Conservation (phyloP, 192 early-diverging fungal species). For the Cetraspora pellucida region DNA sequence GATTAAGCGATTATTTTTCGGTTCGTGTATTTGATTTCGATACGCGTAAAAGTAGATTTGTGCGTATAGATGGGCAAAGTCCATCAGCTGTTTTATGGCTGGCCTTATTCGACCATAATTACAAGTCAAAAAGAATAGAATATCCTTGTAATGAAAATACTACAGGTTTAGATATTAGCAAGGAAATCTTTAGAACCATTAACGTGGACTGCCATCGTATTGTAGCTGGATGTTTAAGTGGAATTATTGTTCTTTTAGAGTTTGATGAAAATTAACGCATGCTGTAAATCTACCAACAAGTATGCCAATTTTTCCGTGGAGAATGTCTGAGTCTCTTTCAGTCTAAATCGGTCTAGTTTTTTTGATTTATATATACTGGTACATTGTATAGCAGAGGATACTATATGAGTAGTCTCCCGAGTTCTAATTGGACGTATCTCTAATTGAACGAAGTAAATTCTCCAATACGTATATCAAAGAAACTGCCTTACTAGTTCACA, state of each 20-base stretch:
- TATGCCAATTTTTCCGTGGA: too few relatives aligned
- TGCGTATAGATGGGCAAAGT: neutral
- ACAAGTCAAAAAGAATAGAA: neutral
- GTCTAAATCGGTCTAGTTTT: too few relatives aligned
- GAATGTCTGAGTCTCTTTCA: too few relatives aligned
- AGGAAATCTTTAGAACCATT: conserved; percentile 1
- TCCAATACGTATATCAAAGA: too few relatives aligned
- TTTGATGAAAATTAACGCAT: conserved; percentile 6
- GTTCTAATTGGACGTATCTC: too few relatives aligned
- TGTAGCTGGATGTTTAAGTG: conserved; percentile 26
- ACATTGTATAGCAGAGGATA: too few relatives aligned
- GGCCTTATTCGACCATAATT: neutral
- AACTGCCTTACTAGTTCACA: too few relatives aligned
- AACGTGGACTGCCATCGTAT: conserved; percentile 5
- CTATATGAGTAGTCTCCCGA: too few relatives aligned
- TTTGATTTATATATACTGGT: too few relatives aligned
- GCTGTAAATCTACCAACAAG: too few relatives aligned
- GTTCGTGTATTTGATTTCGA: conserved; percentile 17
- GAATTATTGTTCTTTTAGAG: conserved; percentile 16
- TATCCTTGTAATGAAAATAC: neutral
- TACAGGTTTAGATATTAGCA: neutral
- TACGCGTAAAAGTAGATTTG: conserved; percentile 3
- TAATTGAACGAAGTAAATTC: too few relatives aligned
- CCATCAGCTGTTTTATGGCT: neutral
- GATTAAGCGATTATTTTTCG: neutral